These are phyloP conservation scores for Ophiosphaerella herpotricha DNA, from an alignment of 2,329 filamentous ascomycete genomes.

Conservation along the genomic window DNA sequence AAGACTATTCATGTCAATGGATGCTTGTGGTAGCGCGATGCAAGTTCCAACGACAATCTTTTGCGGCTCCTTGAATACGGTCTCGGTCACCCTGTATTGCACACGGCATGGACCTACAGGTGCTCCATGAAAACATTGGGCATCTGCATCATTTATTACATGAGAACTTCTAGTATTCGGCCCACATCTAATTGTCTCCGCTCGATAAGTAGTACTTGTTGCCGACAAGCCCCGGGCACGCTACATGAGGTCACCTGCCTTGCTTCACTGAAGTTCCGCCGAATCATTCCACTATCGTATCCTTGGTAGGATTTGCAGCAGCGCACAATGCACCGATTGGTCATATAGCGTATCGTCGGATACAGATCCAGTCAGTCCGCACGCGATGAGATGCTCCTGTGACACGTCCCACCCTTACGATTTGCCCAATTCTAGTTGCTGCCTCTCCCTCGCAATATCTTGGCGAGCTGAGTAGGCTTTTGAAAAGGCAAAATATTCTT, in stretches of 20 bases:
- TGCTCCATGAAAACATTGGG: background rate
- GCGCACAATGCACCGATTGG: background rate
- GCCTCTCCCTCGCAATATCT: too few species aligned
- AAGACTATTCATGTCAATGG: constrained; percentile 26
- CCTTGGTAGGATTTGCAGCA: constrained; percentile 9
- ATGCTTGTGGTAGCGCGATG: constrained; percentile 22
- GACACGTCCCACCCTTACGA: too few species aligned
- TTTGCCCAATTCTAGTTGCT: too few species aligned
- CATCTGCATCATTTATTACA: background rate
- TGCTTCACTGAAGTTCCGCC: constrained; percentile 2
- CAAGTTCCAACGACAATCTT: constrained; percentile 18
- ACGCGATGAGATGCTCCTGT: constrained; percentile 1
- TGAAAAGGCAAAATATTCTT: too few species aligned
- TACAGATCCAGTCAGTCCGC: constrained; percentile 1
- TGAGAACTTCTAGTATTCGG: too few species aligned
- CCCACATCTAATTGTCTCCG: too few species aligned
- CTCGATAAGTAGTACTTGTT: background rate
- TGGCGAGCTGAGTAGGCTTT: too few species aligned
- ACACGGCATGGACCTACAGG: constrained; percentile 12
- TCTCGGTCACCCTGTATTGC: background rate
- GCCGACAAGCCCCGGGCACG: background rate
- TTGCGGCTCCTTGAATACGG: constrained; percentile 10
- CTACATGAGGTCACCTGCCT: constrained; percentile 4
- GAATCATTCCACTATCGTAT: constrained; percentile 3
- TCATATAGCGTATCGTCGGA: constrained; percentile 2